Conservation (phyloP, 768 basidiomycete genomes). For the Podaxis pistillaris region DNA sequence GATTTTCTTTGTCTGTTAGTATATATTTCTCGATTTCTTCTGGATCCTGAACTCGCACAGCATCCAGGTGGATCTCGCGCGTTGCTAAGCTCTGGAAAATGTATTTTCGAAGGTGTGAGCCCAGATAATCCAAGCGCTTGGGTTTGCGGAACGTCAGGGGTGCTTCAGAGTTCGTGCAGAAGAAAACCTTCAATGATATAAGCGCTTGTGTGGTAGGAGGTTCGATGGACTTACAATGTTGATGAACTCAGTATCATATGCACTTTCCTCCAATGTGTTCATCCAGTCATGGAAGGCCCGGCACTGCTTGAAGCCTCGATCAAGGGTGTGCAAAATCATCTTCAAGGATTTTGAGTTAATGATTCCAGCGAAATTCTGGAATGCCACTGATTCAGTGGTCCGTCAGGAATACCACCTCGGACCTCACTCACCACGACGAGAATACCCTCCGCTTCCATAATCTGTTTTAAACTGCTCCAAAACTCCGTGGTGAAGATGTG, state of each 20-base stretch:
- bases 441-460: conserved; percentile 70
- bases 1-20: conserved; percentile 62
- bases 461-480: conserved; percentile 65
- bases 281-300: conserved; percentile 79
- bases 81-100: conserved; percentile 49
- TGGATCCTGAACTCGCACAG: conserved; percentile 33
- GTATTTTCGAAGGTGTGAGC: conserved; percentile 63
- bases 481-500: conserved; percentile 85
- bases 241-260: conserved; percentile 51
- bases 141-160: conserved; percentile 61
- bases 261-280: conserved; percentile 41
- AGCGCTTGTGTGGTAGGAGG: neutral
- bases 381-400: neutral
- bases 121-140: conserved; percentile 57
- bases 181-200: conserved; percentile 58
- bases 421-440: conserved; percentile 68
- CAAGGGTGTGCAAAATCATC: conserved; percentile 69
- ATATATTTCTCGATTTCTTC: conserved; percentile 46
- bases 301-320: conserved; percentile 72
- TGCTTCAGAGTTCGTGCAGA: conserved; percentile 63
- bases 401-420: neutral
- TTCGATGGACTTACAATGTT: conserved; percentile 65
- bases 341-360: conserved; percentile 59
- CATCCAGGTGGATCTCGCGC: conserved; percentile 53
- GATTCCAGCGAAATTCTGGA: conserved; percentile 83